Evolutionary conservation across 2,329 filamentous ascomycete species (phyloP).

Genomic region (Fusarium scirpi): DNA sequence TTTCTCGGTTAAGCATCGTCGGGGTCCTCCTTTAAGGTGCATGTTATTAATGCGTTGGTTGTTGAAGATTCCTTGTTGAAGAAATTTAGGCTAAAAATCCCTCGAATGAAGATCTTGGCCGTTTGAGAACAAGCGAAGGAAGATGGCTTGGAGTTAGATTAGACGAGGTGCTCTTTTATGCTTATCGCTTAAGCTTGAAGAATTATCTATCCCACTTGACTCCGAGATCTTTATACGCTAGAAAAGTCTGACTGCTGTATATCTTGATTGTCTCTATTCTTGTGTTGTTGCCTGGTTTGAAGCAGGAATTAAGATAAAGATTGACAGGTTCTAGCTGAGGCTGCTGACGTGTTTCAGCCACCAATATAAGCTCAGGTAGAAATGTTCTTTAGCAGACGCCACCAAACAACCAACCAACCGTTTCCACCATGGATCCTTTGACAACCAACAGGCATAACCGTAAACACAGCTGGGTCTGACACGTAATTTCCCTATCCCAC

Average conservation of each 20-base stretch:
- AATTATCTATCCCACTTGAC: neutral
- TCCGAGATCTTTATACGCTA: neutral
- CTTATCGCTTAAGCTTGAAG: neutral
- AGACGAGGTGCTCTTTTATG: neutral
- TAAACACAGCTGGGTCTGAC: neutral
- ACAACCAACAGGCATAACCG: constrained; percentile 3
- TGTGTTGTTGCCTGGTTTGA: too few relatives aligned
- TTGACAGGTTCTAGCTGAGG: neutral
- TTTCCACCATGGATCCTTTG: constrained; percentile 12
- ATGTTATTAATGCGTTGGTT: constrained; percentile 8
- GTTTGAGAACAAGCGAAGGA: neutral
- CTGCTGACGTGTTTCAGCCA: constrained; percentile 26
- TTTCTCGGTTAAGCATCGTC: neutral
- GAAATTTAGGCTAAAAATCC: constrained; percentile 17
- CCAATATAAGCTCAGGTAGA: neutral
- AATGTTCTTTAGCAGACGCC: constrained; percentile 5
- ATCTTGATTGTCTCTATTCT: too few relatives aligned
- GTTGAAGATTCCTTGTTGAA: neutral
- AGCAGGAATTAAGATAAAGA: neutral
- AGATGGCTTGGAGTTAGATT: constrained; percentile 21
- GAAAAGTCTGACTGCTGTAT: neutral
- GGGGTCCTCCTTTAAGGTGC: constrained; percentile 18
- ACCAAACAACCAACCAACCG: neutral
- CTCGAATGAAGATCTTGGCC: constrained; percentile 26
- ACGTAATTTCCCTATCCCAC: neutral